Conservation (phyloP, 805 yeast genomes). For the Wickerhamomyces canadensis region DNA sequence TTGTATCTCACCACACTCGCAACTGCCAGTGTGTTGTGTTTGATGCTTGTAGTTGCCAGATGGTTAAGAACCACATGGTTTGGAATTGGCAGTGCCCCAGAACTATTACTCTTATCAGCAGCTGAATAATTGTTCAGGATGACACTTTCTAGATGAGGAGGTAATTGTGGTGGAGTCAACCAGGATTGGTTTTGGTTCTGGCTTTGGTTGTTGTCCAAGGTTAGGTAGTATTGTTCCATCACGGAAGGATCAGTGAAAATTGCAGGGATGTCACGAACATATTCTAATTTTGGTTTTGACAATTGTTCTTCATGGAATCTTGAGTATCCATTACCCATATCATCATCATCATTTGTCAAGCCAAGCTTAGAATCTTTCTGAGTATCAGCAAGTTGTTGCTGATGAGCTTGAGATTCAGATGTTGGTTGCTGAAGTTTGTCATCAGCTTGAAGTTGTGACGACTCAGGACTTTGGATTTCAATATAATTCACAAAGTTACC, state of each 20-base stretch:
- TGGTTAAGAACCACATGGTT: slow-evolving; percentile 93
- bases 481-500: slow-evolving; percentile 93
- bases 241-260: slow-evolving; percentile 81
- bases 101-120: slow-evolving; percentile 68
- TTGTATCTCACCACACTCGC: slow-evolving; percentile 87
- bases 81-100: slow-evolving; percentile 89
- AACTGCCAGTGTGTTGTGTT: slow-evolving; percentile 89
- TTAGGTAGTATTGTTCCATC: slow-evolving; percentile 79
- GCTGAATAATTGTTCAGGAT: slow-evolving; percentile 68
- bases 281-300: slow-evolving; percentile 27
- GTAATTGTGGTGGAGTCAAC: slow-evolving; percentile 91
- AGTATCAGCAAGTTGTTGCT: slow-evolving; percentile 16
- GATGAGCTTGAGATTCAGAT: slow-evolving; percentile 26
- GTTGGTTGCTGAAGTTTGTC: too few species aligned
- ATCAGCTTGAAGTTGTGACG: slow-evolving; percentile 34
- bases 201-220: slow-evolving; percentile 63
- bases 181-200: slow-evolving; percentile 52
- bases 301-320: slow-evolving; percentile 64
- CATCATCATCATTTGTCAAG: slow-evolving; percentile 63
- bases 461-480: slow-evolving; percentile 47
- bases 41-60: slow-evolving; percentile 91
- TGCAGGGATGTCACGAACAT: slow-evolving; percentile 70
- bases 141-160: slow-evolving; percentile 94
- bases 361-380: slow-evolving; percentile 56
- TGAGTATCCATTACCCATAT: slow-evolving; percentile 77